Evolutionary conservation across 2,329 filamentous ascomycete genomes (phyloP), one percentile per base, ranked within the genome.

Genomic region (Fusarium sp.): DNA sequence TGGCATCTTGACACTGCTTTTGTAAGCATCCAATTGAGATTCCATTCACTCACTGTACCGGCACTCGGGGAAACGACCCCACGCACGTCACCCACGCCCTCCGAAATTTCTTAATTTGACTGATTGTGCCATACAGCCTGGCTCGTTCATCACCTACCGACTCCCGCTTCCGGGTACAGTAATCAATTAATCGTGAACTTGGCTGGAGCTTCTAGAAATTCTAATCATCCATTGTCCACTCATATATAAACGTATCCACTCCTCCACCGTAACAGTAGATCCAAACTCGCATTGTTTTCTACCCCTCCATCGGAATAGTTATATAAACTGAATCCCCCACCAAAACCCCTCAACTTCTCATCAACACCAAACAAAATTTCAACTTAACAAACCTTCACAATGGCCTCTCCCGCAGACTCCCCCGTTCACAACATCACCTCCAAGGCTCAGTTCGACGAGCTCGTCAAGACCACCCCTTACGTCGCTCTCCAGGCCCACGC

Each of bases 401-500:
- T 80, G 77, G 48, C 61, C 47, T 25, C 60, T 32, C 34, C 34
- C 18, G 18, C 34, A 37, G 34, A 37, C 18, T 63, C 77, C 67
- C 75, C 80, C 74, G 57, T 78, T 78, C 45, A 58, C 48, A 62
- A 78, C 72, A 80, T 87, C 76, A 79, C 75, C 61, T 77, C 81
- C 51, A 79, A 80, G 69, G 74, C 79, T 53, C 81, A 87, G 71
- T 87, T 88, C 73, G 77, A 86, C 65, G 72, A 78, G 40, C 84
- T 89, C 67, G 75, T 88, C 73, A 71, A 78, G 18, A 77, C 77
- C 12, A 86, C 81, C 49, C 83, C 81, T 48, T 86, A 84, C 78
- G 85, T 88, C 68, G 82, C 84, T 65, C 79, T 87, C 69, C 86
- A 90, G 76, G 88, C 89, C 79, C 85, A 82, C 79, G 87, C 87